A percentile compares a stretch with the other conserved stretches of the same genome.
Conservation (phyloP, 2,329 filamentous ascomycete species). For the Neophaeococcomyces mojaviensis region DNA sequence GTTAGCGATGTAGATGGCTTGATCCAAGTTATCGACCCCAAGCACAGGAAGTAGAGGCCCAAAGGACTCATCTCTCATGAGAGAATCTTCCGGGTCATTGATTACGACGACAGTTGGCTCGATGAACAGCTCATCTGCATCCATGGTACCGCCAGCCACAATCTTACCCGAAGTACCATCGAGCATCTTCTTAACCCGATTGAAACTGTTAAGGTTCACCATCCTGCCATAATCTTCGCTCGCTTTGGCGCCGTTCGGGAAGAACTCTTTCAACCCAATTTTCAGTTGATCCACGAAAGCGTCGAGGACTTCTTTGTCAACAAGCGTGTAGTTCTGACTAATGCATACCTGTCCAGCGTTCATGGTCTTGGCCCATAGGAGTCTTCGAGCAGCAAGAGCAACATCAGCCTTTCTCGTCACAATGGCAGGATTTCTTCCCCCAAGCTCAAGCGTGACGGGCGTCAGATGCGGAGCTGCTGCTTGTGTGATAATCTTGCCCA, state of each 20-base stretch:
- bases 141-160: conserved; percentile 74
- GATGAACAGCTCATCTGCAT: conserved; percentile 74
- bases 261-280: conserved; percentile 65
- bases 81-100: conserved; percentile 63
- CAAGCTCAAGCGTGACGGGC: conserved; percentile 81
- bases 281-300: conserved; percentile 69
- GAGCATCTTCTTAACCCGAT: conserved; percentile 83
- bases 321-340: conserved; percentile 83
- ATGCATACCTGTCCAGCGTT: conserved; percentile 90
- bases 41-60: conserved; percentile 85
- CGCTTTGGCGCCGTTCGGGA: conserved; percentile 70
- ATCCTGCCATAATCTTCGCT: conserved; percentile 74
- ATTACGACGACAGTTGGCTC: conserved; percentile 90
- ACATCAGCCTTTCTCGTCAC: conserved; percentile 77
- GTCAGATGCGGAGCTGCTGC: conserved; percentile 86
- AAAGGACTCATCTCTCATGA: conserved; percentile 80
- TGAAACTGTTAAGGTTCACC: conserved; percentile 71
- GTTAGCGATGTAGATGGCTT: conserved; percentile 77
- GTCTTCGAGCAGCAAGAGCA: conserved; percentile 68
- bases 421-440: conserved; percentile 86
- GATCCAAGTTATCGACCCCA: conserved; percentile 69
- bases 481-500: conserved; percentile 80
- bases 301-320: conserved; percentile 66
- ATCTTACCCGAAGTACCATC: conserved; percentile 76
- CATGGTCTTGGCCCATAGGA: conserved; percentile 81